Conservation (phyloP, 2,329 filamentous ascomycete species). For the Alternaria brassicicola region DNA sequence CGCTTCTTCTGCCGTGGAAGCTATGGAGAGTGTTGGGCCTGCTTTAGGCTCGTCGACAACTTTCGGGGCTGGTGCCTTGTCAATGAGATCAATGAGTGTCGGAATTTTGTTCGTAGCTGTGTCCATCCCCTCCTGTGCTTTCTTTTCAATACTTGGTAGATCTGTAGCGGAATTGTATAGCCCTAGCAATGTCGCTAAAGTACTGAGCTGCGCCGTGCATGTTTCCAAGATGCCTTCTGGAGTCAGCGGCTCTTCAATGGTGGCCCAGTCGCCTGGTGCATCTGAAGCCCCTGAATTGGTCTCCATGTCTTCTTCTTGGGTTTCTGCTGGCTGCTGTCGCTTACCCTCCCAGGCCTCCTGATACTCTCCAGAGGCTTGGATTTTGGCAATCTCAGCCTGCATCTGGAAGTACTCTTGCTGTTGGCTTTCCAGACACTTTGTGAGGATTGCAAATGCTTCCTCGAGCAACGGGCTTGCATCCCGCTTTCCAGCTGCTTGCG, state of each 20-base stretch:
- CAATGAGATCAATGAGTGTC: slow-evolving; percentile 54
- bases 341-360: slow-evolving; percentile 28
- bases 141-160: slow-evolving; percentile 59
- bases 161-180: slow-evolving; percentile 54
- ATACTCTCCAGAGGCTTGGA: slow-evolving; percentile 30
- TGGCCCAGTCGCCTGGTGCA: slow-evolving; percentile 66
- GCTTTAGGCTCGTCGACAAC: slow-evolving; percentile 34
- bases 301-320: slow-evolving; percentile 29
- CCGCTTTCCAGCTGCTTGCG: slow-evolving; percentile 47
- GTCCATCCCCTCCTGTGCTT: slow-evolving; percentile 61
- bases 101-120: slow-evolving; percentile 62
- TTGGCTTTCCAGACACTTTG: slow-evolving; percentile 55
- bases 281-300: slow-evolving; percentile 33
- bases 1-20: slow-evolving; percentile 26
- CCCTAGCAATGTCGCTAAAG: slow-evolving; percentile 55
- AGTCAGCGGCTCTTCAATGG: slow-evolving; percentile 70
- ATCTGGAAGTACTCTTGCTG: slow-evolving; percentile 54
- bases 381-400: slow-evolving; percentile 41
- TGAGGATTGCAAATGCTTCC: slow-evolving; percentile 66
- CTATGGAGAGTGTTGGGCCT: slow-evolving; percentile 44
- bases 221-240: slow-evolving; percentile 71
- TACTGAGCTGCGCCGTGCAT: slow-evolving; percentile 64
- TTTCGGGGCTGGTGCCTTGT: slow-evolving; percentile 24
- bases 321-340: slow-evolving; percentile 10
- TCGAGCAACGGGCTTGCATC: slow-evolving; percentile 61